Percentiles rank a stretch among this genome's conserved stretches.
These are phyloP conservation scores for Periglandula ipomoeae DNA, from an alignment of 2,329 filamentous ascomycete genomes.

Conservation along the genomic window DNA sequence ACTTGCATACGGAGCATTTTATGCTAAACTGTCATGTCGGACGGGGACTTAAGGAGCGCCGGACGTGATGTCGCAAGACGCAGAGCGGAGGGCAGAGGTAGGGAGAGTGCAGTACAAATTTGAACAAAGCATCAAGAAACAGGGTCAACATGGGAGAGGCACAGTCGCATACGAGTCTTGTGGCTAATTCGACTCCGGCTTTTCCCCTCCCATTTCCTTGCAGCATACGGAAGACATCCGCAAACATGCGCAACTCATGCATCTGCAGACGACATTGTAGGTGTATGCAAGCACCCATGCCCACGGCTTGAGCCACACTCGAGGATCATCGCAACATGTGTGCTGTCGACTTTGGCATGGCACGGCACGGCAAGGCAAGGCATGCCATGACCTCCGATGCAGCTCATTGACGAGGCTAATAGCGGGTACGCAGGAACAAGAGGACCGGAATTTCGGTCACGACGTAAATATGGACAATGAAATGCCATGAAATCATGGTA, in stretches of 20 bases:
- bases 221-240: neutral
- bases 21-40: constrained; percentile 1
- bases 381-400: neutral
- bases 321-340: neutral
- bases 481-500: neutral
- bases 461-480: neutral
- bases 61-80: neutral
- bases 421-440: constrained; percentile 6
- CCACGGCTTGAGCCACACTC: neutral
- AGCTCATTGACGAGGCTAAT: neutral
- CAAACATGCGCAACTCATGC: neutral
- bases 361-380: neutral
- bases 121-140: neutral
- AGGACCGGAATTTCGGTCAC: constrained; percentile 2
- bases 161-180: neutral
- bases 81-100: neutral
- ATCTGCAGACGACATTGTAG: neutral
- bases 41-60: neutral
- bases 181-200: neutral
- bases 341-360: no score
- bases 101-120: neutral
- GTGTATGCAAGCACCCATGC: neutral
- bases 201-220: neutral
- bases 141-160: no score
- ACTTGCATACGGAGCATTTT: constrained; percentile 4